Base-by-base conservation (phyloP, 495 filamentous ascomycete genomes). In the Cairneyella variabilis region DNA sequence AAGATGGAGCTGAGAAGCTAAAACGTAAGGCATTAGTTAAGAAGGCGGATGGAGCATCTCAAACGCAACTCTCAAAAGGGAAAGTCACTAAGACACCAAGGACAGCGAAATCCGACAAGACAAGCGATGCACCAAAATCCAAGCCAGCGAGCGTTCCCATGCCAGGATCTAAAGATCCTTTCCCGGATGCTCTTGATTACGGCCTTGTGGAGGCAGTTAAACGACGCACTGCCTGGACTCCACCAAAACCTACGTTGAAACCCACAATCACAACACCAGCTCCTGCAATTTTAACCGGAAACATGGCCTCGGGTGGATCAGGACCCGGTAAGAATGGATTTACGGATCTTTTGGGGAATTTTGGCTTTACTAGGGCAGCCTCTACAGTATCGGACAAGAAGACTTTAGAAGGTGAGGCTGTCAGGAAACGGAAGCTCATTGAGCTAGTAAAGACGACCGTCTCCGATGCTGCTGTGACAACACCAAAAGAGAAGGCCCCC, bases 211-310 rank as follows among this genome's bases (percentile, higher is more conserved):
- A 70, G 39, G 83, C 81, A 3, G 64, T 79, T 3, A 68, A 59
- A 22, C 69, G 81, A 46, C 70, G 77, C 47, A 60, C 62, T 9
- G 67, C 78, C 55, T 88, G 83, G 84, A 86, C 83, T 5, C 77
- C 77, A 12, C 82, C 82, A 57, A 3, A 32, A 39, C 14, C 46
- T 0, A 45, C 18, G 20, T 21, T 18, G 0, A 47, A 44, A 5
- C 18, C 41, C 23, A 37, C 48, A 5, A 45, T 36, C 40, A 39
- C 46, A 20, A 51, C 25, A 18, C 39, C 42, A 9, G 42, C 14
- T 37, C 23, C 12, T 1, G n/a, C 8, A 9, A 37, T 41, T 14
- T 23, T 46, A 3, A 5, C 48, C 41, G 21, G 64, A 44, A 14
- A 62, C 63, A 22, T 32, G 3, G 50, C 40, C 18, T 26, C 42